Evolutionary conservation across 208 protist species (phyloP).

Genomic region (Crithidia acanthocephali): DNA sequence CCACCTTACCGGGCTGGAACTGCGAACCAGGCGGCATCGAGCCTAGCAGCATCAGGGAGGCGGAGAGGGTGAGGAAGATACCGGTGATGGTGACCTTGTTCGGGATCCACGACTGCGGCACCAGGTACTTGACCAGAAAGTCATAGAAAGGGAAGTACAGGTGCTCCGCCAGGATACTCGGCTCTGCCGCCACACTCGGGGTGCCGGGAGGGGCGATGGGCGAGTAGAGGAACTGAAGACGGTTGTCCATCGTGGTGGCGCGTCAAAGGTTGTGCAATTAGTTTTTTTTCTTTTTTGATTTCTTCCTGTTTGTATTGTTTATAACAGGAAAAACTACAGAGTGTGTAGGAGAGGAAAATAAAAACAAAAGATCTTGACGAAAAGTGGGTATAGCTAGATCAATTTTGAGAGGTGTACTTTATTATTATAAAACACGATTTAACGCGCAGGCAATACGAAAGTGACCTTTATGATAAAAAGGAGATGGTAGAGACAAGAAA

Average conservation of each 20-base stretch:
- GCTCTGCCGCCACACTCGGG: slow-evolving; percentile 50
- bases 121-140: slow-evolving; percentile 52
- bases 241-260: neutral
- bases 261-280: too few species aligned
- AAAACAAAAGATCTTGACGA: too few species aligned
- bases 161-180: slow-evolving; percentile 77
- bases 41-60: slow-evolving; percentile 81
- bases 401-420: too few species aligned
- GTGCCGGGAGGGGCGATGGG: slow-evolving; percentile 34
- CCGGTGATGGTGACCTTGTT: slow-evolving; percentile 86
- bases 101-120: slow-evolving; percentile 68
- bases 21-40: slow-evolving; percentile 60
- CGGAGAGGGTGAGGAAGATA: slow-evolving; percentile 64
- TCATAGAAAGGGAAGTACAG: slow-evolving; percentile 86
- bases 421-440: too few species aligned
- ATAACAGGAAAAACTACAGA: too few species aligned
- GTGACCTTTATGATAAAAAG: too few species aligned
- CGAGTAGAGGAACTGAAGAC: slow-evolving; percentile 27
- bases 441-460: too few species aligned
- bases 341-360: too few species aligned
- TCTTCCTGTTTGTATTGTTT: too few species aligned
- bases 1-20: slow-evolving; percentile 61
- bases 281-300: too few species aligned
- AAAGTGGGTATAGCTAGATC: too few species aligned
- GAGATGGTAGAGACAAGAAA: neutral